phyloP scores from a whole-genome alignment of 2,329 filamentous ascomycete genomes.

The Dactylellina leptospora region DNA sequence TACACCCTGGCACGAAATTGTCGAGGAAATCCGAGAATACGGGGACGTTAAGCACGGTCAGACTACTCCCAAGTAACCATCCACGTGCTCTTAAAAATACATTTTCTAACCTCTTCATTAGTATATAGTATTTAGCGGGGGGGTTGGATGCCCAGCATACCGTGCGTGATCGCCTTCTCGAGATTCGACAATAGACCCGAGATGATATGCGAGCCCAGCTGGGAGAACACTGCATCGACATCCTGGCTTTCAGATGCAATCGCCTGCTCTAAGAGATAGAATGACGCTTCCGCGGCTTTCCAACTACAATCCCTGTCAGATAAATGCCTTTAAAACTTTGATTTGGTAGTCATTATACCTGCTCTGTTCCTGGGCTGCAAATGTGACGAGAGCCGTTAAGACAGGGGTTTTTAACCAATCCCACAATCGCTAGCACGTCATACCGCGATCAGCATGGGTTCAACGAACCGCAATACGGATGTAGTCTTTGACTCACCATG shows the following conservation, averaged over 20 bases:
- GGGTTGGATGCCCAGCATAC: constrained; percentile 12
- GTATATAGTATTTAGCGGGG: background rate
- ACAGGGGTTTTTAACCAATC: constrained; percentile 45
- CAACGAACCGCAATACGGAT: constrained; percentile 59
- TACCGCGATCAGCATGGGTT: constrained; percentile 63
- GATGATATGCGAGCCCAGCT: constrained; percentile 25
- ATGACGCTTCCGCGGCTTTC: constrained; percentile 75
- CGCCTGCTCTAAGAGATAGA: constrained; percentile 81
- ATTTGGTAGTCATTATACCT: background rate
- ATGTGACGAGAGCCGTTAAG: constrained; percentile 20
- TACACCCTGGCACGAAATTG: constrained; percentile 74
- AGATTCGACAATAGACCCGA: constrained; percentile 38
- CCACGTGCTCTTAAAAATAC: constrained; percentile 85
- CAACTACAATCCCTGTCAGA: constrained; percentile 14
- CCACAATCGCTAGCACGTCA: constrained; percentile 19
- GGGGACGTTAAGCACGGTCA: constrained; percentile 74
- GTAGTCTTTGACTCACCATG: constrained; percentile 64
- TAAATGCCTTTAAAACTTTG: background rate
- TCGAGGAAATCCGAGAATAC: constrained; percentile 62
- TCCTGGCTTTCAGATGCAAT: constrained; percentile 64
- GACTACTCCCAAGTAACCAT: constrained; percentile 81
- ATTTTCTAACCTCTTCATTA: constrained; percentile 66
- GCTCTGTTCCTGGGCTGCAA: constrained; percentile 30
- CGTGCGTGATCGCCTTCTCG: constrained; percentile 33
- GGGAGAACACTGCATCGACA: constrained; percentile 15